Conservation (phyloP, 139 green algal genomes). For the Edaphochlamys debaryana region DNA sequence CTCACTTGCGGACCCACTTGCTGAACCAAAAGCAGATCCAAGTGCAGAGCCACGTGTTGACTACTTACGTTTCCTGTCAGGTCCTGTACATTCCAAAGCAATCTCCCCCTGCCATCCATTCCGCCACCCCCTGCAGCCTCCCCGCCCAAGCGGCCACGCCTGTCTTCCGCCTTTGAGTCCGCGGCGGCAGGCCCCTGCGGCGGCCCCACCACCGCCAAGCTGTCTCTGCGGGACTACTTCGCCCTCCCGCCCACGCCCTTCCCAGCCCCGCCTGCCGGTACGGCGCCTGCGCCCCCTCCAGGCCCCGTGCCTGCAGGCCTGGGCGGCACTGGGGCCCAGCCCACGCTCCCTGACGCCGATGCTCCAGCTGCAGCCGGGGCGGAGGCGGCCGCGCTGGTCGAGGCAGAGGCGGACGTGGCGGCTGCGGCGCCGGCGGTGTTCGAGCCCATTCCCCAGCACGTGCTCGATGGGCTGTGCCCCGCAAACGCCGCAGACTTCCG, state of each 20-base stretch:
- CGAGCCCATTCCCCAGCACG: not conserved
- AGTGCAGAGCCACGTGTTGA: not conserved
- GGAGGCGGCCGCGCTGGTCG: too few species aligned
- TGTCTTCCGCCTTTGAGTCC: not conserved
- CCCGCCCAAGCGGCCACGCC: conserved; percentile 16
- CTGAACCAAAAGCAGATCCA: too few species aligned
- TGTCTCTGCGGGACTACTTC: conserved; percentile 18
- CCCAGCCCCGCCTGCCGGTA: too few species aligned
- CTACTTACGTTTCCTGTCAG: too few species aligned
- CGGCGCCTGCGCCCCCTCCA: too few species aligned
- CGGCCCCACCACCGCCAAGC: not conserved
- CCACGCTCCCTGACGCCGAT: not conserved
- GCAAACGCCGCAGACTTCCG: not conserved
- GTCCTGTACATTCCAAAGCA: too few species aligned
- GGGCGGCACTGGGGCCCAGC: not conserved
- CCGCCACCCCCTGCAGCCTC: too few species aligned
- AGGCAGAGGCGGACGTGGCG: not conserved
- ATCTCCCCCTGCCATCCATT: too few species aligned
- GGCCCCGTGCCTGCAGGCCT: not conserved
- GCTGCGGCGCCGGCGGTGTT: conserved; percentile 1
- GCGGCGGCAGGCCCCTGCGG: too few species aligned
- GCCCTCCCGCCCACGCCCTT: not conserved
- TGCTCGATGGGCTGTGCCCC: not conserved
- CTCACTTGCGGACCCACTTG: too few species aligned
- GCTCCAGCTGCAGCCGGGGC: not conserved